Evolutionary conservation across 1,284 basidiomycete genomes (phyloP).

Genomic region (Cutaneotrichosporon daszewskae): DNA sequence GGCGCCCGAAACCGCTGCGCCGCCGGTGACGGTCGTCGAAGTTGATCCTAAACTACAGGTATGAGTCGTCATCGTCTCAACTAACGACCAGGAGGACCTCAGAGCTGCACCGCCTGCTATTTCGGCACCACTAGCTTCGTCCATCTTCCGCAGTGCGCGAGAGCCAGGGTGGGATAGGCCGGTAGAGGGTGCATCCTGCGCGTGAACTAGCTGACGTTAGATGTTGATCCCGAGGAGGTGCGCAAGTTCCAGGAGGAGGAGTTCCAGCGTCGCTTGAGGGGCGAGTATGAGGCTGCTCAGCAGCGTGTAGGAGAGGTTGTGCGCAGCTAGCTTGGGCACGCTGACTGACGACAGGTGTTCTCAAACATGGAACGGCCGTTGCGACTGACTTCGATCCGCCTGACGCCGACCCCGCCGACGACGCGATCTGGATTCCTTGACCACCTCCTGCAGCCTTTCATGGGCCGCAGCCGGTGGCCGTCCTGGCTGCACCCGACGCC

Average conservation of each 20-base stretch:
- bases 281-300: conserved; percentile 70
- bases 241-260: conserved; percentile 65
- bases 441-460: conserved; percentile 66
- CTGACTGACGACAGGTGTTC: conserved; percentile 54
- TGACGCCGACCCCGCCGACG: conserved; percentile 62
- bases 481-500: conserved; percentile 39
- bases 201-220: conserved; percentile 1
- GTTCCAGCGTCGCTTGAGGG: conserved; percentile 60
- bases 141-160: conserved; percentile 13
- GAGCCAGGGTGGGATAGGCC: conserved; percentile 14
- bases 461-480: conserved; percentile 39
- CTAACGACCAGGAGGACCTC: conserved; percentile 13
- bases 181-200: conserved; percentile 4
- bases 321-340: conserved; percentile 31
- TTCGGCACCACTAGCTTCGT: conserved; percentile 10
- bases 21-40: conserved; percentile 31
- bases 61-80: not conserved
- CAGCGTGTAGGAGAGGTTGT: conserved; percentile 66
- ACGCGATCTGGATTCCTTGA: conserved; percentile 76
- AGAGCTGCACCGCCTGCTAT: conserved; percentile 7
- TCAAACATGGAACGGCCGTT: conserved; percentile 58
- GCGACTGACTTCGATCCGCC: conserved; percentile 66
- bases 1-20: not conserved
- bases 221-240: conserved; percentile 51
- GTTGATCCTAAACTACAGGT: conserved; percentile 12